A percentile compares a stretch with the other conserved stretches of the same genome.
These are phyloP conservation scores for Kazachstania sp. DNA, from an alignment of 1,139 yeast genomes.

Conservation along the genomic window DNA sequence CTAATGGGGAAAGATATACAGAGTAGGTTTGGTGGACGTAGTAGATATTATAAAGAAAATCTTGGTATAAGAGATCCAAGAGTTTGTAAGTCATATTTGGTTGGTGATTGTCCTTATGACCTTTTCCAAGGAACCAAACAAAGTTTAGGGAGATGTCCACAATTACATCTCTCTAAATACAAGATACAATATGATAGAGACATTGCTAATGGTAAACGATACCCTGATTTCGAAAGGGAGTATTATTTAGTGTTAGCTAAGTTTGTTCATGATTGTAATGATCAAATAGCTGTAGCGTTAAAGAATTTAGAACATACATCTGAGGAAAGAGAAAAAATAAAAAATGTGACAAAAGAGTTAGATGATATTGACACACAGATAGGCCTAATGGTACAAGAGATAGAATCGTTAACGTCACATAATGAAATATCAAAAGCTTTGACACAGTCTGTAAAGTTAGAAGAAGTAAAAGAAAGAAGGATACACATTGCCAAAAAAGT, in stretches of 20 bases:
- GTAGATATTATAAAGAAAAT: slow-evolving; percentile 18
- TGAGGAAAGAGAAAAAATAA: slow-evolving; percentile 63
- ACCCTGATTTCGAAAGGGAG: slow-evolving; percentile 66
- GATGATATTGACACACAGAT: slow-evolving; percentile 60
- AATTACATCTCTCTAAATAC: slow-evolving; percentile 66
- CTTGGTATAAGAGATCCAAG: slow-evolving; percentile 47
- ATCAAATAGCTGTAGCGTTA: slow-evolving; percentile 56
- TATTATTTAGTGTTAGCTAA: slow-evolving; percentile 37
- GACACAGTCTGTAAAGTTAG: slow-evolving; percentile 36
- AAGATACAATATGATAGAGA: slow-evolving; percentile 61
- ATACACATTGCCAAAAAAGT: slow-evolving; percentile 46
- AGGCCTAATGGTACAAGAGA: slow-evolving; percentile 63
- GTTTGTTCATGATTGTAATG: slow-evolving; percentile 57
- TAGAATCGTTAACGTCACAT: slow-evolving; percentile 45
- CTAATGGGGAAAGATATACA: slow-evolving; percentile 63
- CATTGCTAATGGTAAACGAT: slow-evolving; percentile 45
- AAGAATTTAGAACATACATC: slow-evolving; percentile 66
- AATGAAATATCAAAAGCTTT: slow-evolving; percentile 49
- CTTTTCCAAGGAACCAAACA: slow-evolving; percentile 76
- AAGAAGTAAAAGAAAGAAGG: slow-evolving; percentile 40
- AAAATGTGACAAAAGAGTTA: slow-evolving; percentile 53
- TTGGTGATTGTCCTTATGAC: slow-evolving; percentile 84
- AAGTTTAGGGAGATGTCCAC: slow-evolving; percentile 75
- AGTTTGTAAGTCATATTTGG: slow-evolving; percentile 72
- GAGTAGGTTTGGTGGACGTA: slow-evolving; percentile 21